phyloP scores from a whole-genome alignment of 2,329 filamentous ascomycete genomes.

The Aspergillus udagawae region DNA sequence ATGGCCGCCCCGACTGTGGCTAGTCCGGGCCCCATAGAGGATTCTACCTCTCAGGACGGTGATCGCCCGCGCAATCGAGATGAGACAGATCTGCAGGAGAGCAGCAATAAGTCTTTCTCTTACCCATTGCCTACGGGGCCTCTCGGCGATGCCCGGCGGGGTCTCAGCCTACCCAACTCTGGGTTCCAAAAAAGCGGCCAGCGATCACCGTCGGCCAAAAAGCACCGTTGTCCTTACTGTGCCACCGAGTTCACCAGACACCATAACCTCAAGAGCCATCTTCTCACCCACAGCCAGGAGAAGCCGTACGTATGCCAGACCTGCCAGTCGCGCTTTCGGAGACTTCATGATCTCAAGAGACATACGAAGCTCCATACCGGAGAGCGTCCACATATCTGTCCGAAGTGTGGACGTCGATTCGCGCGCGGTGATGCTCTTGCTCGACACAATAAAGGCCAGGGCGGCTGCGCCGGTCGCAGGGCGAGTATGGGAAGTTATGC shows the following conservation, averaged over 20 bases:
- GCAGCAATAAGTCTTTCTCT: conserved; percentile 56
- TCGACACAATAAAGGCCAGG: conserved; percentile 90
- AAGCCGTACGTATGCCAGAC: conserved; percentile 93
- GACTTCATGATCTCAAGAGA: conserved; percentile 90
- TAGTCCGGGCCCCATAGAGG: conserved; percentile 46
- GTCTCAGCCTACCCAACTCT: conserved; percentile 56
- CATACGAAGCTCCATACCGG: conserved; percentile 96
- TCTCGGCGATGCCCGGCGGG: conserved; percentile 51
- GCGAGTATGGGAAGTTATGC: conserved; percentile 81
- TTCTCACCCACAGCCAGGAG: conserved; percentile 96
- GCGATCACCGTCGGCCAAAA: conserved; percentile 73
- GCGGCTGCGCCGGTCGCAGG: conserved; percentile 87
- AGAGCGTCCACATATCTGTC: conserved; percentile 90
- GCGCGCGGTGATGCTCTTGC: conserved; percentile 92
- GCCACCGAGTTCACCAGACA: conserved; percentile 95
- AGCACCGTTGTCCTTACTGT: conserved; percentile 96
- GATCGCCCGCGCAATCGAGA: conserved; percentile 37
- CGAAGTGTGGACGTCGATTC: conserved; percentile 91
- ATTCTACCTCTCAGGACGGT: conserved; percentile 40
- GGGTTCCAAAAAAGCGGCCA: conserved; percentile 55
- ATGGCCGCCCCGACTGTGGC: conserved; percentile 48
- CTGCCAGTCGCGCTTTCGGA: conserved; percentile 88
- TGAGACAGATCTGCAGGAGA: conserved; percentile 36
- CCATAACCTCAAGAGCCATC: conserved; percentile 94
- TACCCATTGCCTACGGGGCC: conserved; percentile 56